A percentile compares a stretch with the other conserved stretches of the same genome.
These are phyloP conservation scores for Fusarium penzigii DNA, from an alignment of 2,329 filamentous ascomycete species.

Conservation along the genomic window DNA sequence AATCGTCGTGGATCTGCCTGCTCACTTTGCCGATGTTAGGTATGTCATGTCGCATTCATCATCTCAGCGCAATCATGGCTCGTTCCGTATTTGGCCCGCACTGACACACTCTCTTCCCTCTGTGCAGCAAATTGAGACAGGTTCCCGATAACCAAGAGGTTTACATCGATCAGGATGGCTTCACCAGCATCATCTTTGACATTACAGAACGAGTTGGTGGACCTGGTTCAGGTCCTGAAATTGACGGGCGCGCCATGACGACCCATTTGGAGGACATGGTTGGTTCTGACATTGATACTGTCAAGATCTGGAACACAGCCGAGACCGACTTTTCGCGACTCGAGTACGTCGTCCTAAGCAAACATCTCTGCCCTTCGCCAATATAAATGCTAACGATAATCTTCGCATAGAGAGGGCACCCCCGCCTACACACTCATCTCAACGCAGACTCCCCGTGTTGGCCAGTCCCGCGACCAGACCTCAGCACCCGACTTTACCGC, in stretches of 20 bases:
- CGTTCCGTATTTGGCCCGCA: conserved; percentile 7
- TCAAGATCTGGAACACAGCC: conserved; percentile 68
- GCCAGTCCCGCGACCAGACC: conserved; percentile 35
- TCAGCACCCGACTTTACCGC: conserved; percentile 65
- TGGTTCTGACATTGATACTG: conserved; percentile 60
- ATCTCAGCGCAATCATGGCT: background rate
- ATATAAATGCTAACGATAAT: conserved; percentile 10
- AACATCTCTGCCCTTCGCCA: conserved; percentile 1
- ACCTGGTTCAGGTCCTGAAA: conserved; percentile 54
- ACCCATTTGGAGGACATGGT: conserved; percentile 71
- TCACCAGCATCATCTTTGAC: conserved; percentile 86
- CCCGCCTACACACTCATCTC: conserved; percentile 72
- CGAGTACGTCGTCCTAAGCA: conserved; percentile 40
- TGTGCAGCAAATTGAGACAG: conserved; percentile 66
- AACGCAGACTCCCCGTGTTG: conserved; percentile 52
- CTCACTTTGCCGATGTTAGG: conserved; percentile 73
- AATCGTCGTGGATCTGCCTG: conserved; percentile 67
- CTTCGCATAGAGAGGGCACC: conserved; percentile 42
- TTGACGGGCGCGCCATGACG: conserved; percentile 69
- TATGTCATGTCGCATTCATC: conserved; percentile 30
- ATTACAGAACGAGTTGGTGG: conserved; percentile 78
- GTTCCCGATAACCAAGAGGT: conserved; percentile 91
- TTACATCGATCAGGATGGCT: conserved; percentile 80
- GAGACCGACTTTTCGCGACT: conserved; percentile 60
- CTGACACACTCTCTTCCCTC: conserved; percentile 8